Conservation (phyloP, 352 stramenopile species). For the Globisporangium barbulae region DNA sequence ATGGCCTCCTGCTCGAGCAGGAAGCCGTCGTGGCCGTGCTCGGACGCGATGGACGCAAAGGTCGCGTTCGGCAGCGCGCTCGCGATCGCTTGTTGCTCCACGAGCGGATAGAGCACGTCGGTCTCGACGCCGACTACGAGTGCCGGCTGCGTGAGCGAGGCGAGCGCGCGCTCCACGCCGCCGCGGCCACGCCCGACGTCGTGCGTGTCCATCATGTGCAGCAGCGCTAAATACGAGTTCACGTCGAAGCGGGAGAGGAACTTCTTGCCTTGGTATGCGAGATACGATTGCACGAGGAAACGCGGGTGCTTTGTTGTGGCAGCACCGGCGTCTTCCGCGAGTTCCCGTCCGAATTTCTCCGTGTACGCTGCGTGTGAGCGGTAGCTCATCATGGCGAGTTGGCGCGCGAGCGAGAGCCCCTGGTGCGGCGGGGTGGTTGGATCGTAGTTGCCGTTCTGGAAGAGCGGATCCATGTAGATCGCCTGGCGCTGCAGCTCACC, state of each 20-base stretch:
- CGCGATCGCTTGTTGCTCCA: constrained; percentile 90
- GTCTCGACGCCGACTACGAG: constrained; percentile 94
- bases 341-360: constrained; percentile 90
- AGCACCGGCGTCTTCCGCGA: constrained; percentile 21
- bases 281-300: constrained; percentile 85
- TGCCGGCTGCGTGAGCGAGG: constrained; percentile 61
- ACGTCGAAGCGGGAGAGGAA: constrained; percentile 95
- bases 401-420: constrained; percentile 90
- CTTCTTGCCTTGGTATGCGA: constrained; percentile 93
- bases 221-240: constrained; percentile 94
- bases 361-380: constrained; percentile 90
- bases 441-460: constrained; percentile 80
- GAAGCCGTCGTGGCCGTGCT: constrained; percentile 96
- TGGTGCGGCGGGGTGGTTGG: constrained; percentile 50
- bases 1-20: constrained; percentile 95
- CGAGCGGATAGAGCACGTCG: constrained; percentile 94
- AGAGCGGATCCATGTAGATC: constrained; percentile 95
- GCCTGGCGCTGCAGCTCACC: constrained; percentile 94
- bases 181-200: constrained; percentile 87
- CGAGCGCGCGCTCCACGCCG: constrained; percentile 65
- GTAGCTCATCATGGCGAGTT: constrained; percentile 98
- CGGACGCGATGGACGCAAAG: constrained; percentile 87
- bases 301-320: constrained; percentile 23
- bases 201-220: constrained; percentile 96
- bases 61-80: constrained; percentile 75